Conservation (phyloP, 1,139 yeast species). For the Wickerhamiella infanticola region DNA sequence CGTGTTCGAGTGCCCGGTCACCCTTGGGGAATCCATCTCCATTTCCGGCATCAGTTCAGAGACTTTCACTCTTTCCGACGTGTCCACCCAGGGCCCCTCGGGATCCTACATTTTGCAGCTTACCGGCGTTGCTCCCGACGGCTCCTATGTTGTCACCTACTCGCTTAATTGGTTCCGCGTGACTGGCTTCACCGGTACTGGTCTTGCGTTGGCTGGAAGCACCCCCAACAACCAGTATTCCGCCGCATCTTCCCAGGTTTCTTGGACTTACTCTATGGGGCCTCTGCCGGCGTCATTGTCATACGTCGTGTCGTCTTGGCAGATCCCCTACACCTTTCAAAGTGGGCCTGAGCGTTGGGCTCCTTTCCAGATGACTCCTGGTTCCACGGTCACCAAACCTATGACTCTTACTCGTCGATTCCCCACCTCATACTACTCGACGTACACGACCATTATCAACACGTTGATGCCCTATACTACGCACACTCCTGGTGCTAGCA, state of each 20-base stretch:
- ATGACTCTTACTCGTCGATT: conserved; percentile 12
- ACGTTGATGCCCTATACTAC: conserved; percentile 14
- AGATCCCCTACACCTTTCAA: conserved; percentile 15
- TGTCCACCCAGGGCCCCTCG: conserved; percentile 7
- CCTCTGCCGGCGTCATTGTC: conserved; percentile 7
- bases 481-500: conserved; percentile 11
- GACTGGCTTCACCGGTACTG: conserved; percentile 40
- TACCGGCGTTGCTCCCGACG: conserved; percentile 5
- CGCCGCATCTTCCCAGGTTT: conserved; percentile 2
- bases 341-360: conserved; percentile 15
- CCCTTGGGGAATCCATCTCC: background rate
- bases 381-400: conserved; percentile 11
- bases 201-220: conserved; percentile 20
- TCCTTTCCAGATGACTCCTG: conserved; percentile 15
- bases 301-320: conserved; percentile 5
- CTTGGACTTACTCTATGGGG: conserved; percentile 3
- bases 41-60: background rate
- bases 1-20: conserved; percentile 8
- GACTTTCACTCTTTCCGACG: conserved; percentile 6
- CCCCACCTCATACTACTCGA: conserved; percentile 13
- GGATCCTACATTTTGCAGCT: conserved; percentile 14
- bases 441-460: conserved; percentile 7
- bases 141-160: conserved; percentile 40
- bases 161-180: conserved; percentile 41
- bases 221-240: conserved; percentile 1